A percentile compares a stretch with the other conserved stretches of the same genome.
phyloP scores from a whole-genome alignment of 805 yeast genomes.

The Ogataea ganodermae region DNA sequence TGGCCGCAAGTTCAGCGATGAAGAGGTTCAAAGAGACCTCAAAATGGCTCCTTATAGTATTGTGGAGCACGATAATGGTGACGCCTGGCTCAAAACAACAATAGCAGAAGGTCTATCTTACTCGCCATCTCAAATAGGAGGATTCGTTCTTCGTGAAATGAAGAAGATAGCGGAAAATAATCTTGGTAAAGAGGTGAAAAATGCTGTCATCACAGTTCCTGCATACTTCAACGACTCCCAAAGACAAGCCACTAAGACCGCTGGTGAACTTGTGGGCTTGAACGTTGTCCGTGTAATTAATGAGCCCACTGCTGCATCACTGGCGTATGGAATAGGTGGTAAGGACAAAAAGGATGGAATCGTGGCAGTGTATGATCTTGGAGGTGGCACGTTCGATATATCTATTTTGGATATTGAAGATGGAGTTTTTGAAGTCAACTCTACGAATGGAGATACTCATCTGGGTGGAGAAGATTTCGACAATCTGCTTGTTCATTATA shows the following conservation, averaged over 20 bases:
- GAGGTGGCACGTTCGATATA: slow-evolving; percentile 98
- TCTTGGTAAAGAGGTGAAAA: slow-evolving; percentile 75
- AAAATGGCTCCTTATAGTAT: slow-evolving; percentile 88
- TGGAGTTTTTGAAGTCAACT: slow-evolving; percentile 94
- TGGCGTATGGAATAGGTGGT: slow-evolving; percentile 84
- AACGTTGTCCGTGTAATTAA: slow-evolving; percentile 83
- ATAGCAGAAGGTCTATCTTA: slow-evolving; percentile 67
- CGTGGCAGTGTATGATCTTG: slow-evolving; percentile 94
- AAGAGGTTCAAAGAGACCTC: slow-evolving; percentile 88
- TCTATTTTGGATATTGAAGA: slow-evolving; percentile 94
- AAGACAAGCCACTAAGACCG: slow-evolving; percentile 90
- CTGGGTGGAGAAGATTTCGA: slow-evolving; percentile 91
- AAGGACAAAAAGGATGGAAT: slow-evolving; percentile 54
- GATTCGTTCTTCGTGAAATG: slow-evolving; percentile 90
- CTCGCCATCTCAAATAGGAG: slow-evolving; percentile 96
- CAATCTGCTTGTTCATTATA: slow-evolving; percentile 76
- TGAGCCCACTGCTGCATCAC: slow-evolving; percentile 90
- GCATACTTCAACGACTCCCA: slow-evolving; percentile 89
- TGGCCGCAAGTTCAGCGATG: slow-evolving; percentile 88
- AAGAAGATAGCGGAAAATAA: slow-evolving; percentile 89
- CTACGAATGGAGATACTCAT: slow-evolving; percentile 94
- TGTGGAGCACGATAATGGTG: slow-evolving; percentile 88
- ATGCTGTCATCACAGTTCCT: slow-evolving; percentile 89
- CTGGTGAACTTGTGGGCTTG: slow-evolving; percentile 92
- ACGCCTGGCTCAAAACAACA: slow-evolving; percentile 89